Evolutionary conservation across 345 rosid species (phyloP), one percentile per base, ranked within the genome.

Genomic region (Euclidium syriacum): DNA sequence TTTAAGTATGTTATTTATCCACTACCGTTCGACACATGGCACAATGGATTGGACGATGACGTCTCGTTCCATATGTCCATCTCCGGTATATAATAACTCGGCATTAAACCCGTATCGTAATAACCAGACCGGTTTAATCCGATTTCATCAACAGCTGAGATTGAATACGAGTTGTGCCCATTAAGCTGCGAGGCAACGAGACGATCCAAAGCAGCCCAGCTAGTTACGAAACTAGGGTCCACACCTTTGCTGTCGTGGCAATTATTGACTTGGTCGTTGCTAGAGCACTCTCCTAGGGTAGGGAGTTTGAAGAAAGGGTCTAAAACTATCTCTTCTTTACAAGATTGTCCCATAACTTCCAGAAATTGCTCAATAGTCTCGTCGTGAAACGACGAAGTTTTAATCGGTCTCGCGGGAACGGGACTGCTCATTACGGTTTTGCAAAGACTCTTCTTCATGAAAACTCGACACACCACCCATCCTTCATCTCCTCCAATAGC

Each of bases 381-480:
- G 26, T 78, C 80, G 3, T 72, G 70, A 54, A 74, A 67, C 44
- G 54, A 56, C 59, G 77, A 34, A 7, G 75, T 54, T 22, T 78
- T 80, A 9, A 26, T 42, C 7, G 65, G 25, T 33, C 66, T 51
- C 46, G 2, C 5, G 5, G 76, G 52, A 4, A 64, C 0, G 11
- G 82, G 77, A 42, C 75, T 75, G 23, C 47, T 27, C 15, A 55
- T 77, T 20, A 70, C 73, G 71, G 72, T 74, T 76, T 79, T 84
- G 61, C 74, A 80, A 60, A 65, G 81, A 58, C 73, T 77, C 67
- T 87, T 87, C 80, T 87, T 84, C 81, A 76, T 87, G 79, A 87
- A 87, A 33, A 80, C 78, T 9, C 90, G 81, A 54, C 95, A 87
- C 4, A 84, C 86, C 16, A 84, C 95, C 95, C 95, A 87, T 22